Evolutionary conservation across 345 rosid species (phyloP), one percentile per base, ranked within the genome.

Genomic region (Lepidium aucheri): DNA sequence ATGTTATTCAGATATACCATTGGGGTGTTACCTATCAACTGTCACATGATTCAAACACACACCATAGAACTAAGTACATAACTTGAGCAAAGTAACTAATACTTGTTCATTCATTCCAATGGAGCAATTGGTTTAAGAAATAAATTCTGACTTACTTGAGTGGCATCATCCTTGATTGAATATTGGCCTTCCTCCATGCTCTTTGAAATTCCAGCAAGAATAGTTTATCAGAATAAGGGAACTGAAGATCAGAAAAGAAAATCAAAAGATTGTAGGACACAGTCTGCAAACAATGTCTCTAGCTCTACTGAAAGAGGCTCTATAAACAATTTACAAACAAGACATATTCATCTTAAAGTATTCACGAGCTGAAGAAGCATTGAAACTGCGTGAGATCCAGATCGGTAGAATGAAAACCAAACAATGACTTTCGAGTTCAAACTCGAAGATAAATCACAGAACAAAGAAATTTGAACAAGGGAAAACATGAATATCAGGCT

Each of bases 11-110:
- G 83, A 76, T 73, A 86, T 4, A 86, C 81, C 81, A 84, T 68
- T 0, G 84, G 88, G 1, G 88, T 84, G 51, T 79, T 79, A 22
- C 91, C 86, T 33, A 84, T 79, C 50, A 86, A 77, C 86, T 85
- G 67, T 53, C 70, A 58, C 20, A 63, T 39, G 43, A 47, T 51
- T 7, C 35, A 50, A 36, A 30, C 18, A 24, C 30, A 10, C 3
- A 59, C 16, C 17, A 65, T 33, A 13, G 9, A 40, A 40, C 47
- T 16, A 36, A 53, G 15, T 69, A 40, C 9, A 60, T 26, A 16
- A 54, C 51, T 46, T 30, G 50, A 63, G 13, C 2, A 45, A 28
- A 36, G 6, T 35, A 57, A 53, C 53, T n/a, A 30, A n/a, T 17
- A 14, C 18, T 22, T 32, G 9, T 47, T 61, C 5, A 11, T 42